Conservation (phyloP, 2,329 filamentous ascomycete genomes). For the Didymella arachidicola region DNA sequence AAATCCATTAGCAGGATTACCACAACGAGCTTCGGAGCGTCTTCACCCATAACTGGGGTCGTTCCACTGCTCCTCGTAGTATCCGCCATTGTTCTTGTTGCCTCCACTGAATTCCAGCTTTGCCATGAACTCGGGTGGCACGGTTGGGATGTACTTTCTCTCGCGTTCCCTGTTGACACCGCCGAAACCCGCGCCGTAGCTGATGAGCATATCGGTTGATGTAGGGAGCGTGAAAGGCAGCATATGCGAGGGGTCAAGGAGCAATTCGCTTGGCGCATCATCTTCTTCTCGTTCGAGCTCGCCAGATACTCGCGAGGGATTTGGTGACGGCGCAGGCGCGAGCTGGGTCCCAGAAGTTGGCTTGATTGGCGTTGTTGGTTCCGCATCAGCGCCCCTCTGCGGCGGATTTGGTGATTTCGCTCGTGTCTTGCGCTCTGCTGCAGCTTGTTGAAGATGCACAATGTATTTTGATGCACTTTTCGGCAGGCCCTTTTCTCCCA, state of each 20-base stretch:
- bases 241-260: slow-evolving; percentile 89
- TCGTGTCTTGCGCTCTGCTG: slow-evolving; percentile 57
- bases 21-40: not conserved
- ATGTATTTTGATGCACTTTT: slow-evolving; percentile 91
- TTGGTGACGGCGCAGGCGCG: slow-evolving; percentile 40
- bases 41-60: slow-evolving; percentile 47
- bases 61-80: slow-evolving; percentile 47
- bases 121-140: slow-evolving; percentile 90
- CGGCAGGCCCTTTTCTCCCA: slow-evolving; percentile 89
- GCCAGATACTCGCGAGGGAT: slow-evolving; percentile 40
- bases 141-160: slow-evolving; percentile 93
- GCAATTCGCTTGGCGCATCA: slow-evolving; percentile 75
- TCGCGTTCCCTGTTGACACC: slow-evolving; percentile 90
- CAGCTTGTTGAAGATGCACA: slow-evolving; percentile 78
- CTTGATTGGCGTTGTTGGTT: slow-evolving; percentile 46
- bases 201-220: slow-evolving; percentile 95
- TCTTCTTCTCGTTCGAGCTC: slow-evolving; percentile 70
- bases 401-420: slow-evolving; percentile 42
- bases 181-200: slow-evolving; percentile 92
- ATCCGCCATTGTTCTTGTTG: slow-evolving; percentile 38
- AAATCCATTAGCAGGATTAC: not conserved
- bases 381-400: slow-evolving; percentile 46
- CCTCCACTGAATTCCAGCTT: slow-evolving; percentile 73
- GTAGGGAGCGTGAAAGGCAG: slow-evolving; percentile 95
- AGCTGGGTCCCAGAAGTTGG: slow-evolving; percentile 31